Evolutionary conservation across 1,139 yeast species (phyloP).

Genomic region (Blastobotrys illinoisensis): DNA sequence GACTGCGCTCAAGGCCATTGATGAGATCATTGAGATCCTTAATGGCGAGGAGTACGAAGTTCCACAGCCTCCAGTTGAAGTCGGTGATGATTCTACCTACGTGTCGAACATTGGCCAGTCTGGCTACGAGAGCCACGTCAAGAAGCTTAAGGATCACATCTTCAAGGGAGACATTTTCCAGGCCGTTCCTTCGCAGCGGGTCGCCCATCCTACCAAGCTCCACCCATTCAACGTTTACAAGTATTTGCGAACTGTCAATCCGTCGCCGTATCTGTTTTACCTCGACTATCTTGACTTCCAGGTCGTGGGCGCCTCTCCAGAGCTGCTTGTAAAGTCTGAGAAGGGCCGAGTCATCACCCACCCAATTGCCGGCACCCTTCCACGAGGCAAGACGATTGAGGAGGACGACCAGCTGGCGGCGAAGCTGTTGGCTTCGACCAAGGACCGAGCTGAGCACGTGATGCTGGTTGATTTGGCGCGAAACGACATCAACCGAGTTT

Average conservation of each 20-base stretch:
- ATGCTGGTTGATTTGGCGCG: slow-evolving; percentile 97
- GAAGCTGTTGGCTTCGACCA: slow-evolving; percentile 66
- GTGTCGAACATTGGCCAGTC: slow-evolving; percentile 87
- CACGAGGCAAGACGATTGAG: slow-evolving; percentile 81
- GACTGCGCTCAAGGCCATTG: slow-evolving; percentile 53
- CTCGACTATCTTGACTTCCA: slow-evolving; percentile 89
- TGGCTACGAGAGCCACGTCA: slow-evolving; percentile 84
- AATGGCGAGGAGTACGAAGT: slow-evolving; percentile 46
- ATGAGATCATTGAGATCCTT: slow-evolving; percentile 49
- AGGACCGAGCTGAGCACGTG: slow-evolving; percentile 96
- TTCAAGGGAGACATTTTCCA: slow-evolving; percentile 90
- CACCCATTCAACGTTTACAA: slow-evolving; percentile 96
- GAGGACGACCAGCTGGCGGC: slow-evolving; percentile 85
- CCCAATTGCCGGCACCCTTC: slow-evolving; percentile 96
- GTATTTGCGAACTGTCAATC: slow-evolving; percentile 90
- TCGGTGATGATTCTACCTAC: slow-evolving; percentile 52
- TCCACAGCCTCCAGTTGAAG: slow-evolving; percentile 66
- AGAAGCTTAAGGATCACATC: slow-evolving; percentile 70
- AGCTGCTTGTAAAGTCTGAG: slow-evolving; percentile 79
- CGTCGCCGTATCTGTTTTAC: slow-evolving; percentile 93
- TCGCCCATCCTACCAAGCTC: slow-evolving; percentile 87
- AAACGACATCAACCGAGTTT: slow-evolving; percentile 90
- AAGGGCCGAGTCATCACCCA: slow-evolving; percentile 79
- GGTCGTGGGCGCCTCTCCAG: slow-evolving; percentile 96
- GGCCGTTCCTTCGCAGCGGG: slow-evolving; percentile 96